Conservation (phyloP, 257 asterid species). For the Rubia yunnanensis region DNA sequence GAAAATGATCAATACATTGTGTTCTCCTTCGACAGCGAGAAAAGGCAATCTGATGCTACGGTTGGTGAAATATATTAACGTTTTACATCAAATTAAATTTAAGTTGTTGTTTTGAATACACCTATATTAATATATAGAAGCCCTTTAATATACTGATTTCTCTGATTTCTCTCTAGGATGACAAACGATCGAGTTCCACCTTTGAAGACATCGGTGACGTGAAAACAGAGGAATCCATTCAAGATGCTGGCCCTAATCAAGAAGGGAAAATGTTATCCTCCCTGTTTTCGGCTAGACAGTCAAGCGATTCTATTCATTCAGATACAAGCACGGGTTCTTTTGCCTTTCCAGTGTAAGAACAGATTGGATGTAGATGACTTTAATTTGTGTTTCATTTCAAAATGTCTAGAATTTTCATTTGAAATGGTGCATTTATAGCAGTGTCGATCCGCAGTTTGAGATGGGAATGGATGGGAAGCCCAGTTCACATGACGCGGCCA, state of each 20-base stretch:
- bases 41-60: background rate
- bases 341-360: background rate
- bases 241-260: background rate
- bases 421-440: background rate
- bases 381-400: background rate
- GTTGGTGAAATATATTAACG: no score
- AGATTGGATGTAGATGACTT: background rate
- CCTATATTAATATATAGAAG: background rate
- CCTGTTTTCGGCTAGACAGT: background rate
- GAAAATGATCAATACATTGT: background rate
- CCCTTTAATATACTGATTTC: no score
- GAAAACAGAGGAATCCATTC: background rate
- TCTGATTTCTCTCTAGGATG: background rate
- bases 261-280: background rate
- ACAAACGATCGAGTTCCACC: background rate
- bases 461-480: background rate
- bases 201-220: background rate
- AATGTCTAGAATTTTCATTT: no score
- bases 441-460: background rate
- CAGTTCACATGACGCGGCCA: background rate
- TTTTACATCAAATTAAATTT: no score
- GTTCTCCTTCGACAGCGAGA: background rate
- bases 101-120: background rate
- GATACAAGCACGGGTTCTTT: background rate
- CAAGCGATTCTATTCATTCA: background rate